These are phyloP conservation scores for Acacia acuminata DNA, from an alignment of 306 rosid species.

Conservation along the genomic window DNA sequence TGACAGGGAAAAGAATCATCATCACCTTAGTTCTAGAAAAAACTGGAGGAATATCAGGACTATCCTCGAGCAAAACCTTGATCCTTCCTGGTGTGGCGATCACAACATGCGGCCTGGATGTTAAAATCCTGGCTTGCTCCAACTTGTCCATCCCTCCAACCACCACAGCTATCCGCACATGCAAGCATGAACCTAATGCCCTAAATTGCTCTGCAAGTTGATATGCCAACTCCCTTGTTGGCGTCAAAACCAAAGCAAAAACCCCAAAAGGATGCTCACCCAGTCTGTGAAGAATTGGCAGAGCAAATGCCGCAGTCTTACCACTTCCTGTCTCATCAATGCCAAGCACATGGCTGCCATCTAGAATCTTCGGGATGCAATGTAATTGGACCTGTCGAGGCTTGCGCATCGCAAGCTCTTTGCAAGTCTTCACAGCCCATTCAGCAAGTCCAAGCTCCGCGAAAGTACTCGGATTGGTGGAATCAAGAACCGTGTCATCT, in stretches of 20 bases:
- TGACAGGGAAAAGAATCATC: not conserved
- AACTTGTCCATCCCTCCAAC: constrained; percentile 89
- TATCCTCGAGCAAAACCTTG: constrained; percentile 62
- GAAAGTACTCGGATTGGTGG: constrained; percentile 37
- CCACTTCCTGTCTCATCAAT: constrained; percentile 88
- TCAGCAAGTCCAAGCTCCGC: constrained; percentile 65
- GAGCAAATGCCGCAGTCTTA: constrained; percentile 92
- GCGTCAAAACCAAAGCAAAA: constrained; percentile 76
- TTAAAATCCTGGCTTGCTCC: constrained; percentile 58
- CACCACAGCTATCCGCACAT: constrained; percentile 64
- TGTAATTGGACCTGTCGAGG: constrained; percentile 70
- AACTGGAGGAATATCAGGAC: constrained; percentile 64
- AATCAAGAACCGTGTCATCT: not conserved
- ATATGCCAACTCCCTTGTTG: constrained; percentile 82
- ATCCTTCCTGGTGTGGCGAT: constrained; percentile 88
- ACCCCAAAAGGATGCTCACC: constrained; percentile 71
- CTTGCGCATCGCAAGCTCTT: constrained; percentile 64
- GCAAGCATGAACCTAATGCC: constrained; percentile 70
- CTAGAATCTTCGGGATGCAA: constrained; percentile 76
- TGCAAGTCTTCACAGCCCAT: constrained; percentile 67
- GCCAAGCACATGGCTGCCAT: constrained; percentile 76
- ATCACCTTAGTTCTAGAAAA: constrained; percentile 77
- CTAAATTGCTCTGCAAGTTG: constrained; percentile 82
- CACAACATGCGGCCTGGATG: constrained; percentile 75
- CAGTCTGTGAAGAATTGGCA: constrained; percentile 81